Conservation (phyloP, 768 basidiomycete genomes). For the Sistotremastrum suecicum region DNA sequence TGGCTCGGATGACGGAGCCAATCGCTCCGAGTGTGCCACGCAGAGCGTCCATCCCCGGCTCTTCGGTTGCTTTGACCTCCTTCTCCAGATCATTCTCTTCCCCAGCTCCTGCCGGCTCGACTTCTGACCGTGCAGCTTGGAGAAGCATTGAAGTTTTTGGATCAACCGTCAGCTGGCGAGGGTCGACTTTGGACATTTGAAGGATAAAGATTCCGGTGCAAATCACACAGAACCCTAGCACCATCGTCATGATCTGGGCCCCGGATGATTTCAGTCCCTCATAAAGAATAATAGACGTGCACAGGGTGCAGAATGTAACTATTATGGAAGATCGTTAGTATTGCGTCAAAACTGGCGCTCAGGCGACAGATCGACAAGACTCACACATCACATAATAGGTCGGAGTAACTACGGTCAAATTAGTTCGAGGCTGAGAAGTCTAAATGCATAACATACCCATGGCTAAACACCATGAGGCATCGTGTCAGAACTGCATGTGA, state of each 20-base stretch:
- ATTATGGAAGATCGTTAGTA: background rate
- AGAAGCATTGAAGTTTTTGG: conserved; percentile 28
- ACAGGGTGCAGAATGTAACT: conserved; percentile 24
- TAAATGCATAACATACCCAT: conserved; percentile 2
- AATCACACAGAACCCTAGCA: conserved; percentile 28
- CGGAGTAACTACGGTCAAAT: conserved; percentile 11
- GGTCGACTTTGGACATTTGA: conserved; percentile 30
- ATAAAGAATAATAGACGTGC: conserved; percentile 26
- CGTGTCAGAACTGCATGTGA: background rate
- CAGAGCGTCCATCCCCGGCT: conserved; percentile 33
- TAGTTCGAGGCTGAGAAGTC: background rate
- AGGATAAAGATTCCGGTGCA: conserved; percentile 30
- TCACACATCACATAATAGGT: conserved; percentile 24
- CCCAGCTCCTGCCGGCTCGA: conserved; percentile 23
- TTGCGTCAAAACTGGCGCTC: background rate
- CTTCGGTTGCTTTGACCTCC: conserved; percentile 18
- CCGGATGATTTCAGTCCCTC: conserved; percentile 28
- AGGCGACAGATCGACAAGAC: background rate
- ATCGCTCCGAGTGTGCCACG: conserved; percentile 8
- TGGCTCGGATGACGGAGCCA: conserved; percentile 8
- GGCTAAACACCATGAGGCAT: conserved; percentile 1
- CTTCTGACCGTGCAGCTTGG: conserved; percentile 21
- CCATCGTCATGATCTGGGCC: conserved; percentile 27
- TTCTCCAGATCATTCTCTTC: conserved; percentile 10
- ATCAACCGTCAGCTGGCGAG: conserved; percentile 25